Evolutionary conservation across 1,284 basidiomycete genomes (phyloP).

Genomic region (Athelia sp.): DNA sequence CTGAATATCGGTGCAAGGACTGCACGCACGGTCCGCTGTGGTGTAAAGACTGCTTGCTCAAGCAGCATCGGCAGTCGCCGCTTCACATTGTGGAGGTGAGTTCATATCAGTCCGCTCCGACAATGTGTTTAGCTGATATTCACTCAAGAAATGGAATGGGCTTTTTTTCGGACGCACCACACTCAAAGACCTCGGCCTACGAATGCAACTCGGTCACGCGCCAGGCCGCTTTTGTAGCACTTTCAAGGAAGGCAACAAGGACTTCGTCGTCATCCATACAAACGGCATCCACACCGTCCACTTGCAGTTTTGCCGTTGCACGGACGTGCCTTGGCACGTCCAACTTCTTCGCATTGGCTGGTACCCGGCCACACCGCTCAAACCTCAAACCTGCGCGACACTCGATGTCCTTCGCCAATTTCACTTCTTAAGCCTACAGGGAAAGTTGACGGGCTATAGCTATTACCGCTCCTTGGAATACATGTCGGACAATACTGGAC

Average conservation of each 20-base stretch:
- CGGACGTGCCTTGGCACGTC: background rate
- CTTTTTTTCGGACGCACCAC: background rate
- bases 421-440: constrained; percentile 13
- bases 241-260: background rate
- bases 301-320: constrained; percentile 3
- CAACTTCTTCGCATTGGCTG: constrained; percentile 15
- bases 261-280: constrained; percentile 2
- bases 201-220: background rate
- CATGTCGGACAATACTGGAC: constrained; percentile 7
- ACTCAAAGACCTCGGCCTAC: background rate
- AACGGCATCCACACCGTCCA: constrained; percentile 3
- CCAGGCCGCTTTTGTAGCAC: background rate
- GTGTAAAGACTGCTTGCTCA: background rate
- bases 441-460: constrained; percentile 6
- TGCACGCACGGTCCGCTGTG: background rate
- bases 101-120: background rate
- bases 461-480: constrained; percentile 11
- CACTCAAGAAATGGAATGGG: background rate
- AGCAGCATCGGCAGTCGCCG: background rate
- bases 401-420: constrained; percentile 13
- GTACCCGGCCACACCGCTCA: constrained; percentile 13
- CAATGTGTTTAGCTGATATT: background rate
- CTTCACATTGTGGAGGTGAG: background rate
- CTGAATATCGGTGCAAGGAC: background rate
- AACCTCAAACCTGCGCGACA: constrained; percentile 16